Percentiles rank a stretch among this genome's conserved stretches.
Evolutionary conservation across 2,329 filamentous ascomycete species (phyloP).

Genomic region (Nothophoma quercina): DNA sequence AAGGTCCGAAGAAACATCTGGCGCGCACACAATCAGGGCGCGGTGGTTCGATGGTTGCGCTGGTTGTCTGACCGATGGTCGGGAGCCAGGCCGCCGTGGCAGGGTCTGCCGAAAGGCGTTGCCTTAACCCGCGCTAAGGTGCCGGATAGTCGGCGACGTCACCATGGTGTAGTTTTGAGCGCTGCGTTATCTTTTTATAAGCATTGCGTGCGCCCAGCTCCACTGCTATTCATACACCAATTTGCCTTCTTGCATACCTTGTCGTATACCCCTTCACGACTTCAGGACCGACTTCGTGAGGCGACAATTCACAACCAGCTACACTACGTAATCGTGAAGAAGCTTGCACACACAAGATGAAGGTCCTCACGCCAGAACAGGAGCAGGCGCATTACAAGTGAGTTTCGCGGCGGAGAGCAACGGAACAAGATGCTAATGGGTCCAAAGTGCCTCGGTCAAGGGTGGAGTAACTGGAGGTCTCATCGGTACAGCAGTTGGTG

Average conservation of each 20-base stretch:
- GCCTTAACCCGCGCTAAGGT: constrained; percentile 31
- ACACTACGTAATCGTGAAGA: background rate
- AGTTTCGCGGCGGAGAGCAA: constrained; percentile 19
- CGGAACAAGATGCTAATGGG: constrained; percentile 19
- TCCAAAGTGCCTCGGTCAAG: constrained; percentile 70
- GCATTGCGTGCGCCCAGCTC: constrained; percentile 25
- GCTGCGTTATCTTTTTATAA: constrained; percentile 40
- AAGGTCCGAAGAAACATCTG: constrained; percentile 6
- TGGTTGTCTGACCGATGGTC: constrained; percentile 2
- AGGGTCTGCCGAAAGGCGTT: constrained; percentile 36
- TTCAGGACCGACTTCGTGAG: too few relatives aligned
- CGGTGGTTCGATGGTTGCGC: constrained; percentile 32
- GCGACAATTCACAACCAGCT: too few relatives aligned
- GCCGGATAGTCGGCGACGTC: constrained; percentile 47
- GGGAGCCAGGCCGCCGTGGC: constrained; percentile 22
- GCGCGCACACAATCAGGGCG: constrained; percentile 22
- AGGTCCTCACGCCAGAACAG: constrained; percentile 94
- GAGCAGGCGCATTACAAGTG: constrained; percentile 84
- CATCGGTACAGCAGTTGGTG: constrained; percentile 71
- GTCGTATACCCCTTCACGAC: too few relatives aligned
- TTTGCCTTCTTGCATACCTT: too few relatives aligned
- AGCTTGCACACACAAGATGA: constrained; percentile 66
- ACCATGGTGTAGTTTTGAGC: constrained; percentile 40
- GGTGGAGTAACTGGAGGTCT: constrained; percentile 79
- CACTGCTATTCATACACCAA: constrained; percentile 12